Evolutionary conservation across 345 rosid species (phyloP), one percentile per base, ranked within the genome.

Genomic region (Populus deltoides): DNA sequence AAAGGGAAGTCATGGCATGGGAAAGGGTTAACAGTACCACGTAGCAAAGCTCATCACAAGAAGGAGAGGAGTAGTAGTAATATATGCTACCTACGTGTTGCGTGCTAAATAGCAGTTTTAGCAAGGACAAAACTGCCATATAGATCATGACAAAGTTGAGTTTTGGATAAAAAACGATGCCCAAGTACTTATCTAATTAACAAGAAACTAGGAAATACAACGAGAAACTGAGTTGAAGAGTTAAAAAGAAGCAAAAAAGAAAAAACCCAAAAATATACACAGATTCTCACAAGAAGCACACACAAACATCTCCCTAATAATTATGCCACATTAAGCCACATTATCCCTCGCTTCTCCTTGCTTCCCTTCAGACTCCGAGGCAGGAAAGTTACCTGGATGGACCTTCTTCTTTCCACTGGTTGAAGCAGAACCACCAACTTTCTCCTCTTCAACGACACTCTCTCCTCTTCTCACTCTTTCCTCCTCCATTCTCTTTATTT

Each of bases 401-500:
- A 81, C 73, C 66, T 62, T 70, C 1, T 43, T 68, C 5, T 66
- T 66, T 17, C 75, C 47, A 75, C 39, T 8, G 1, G 72, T 36
- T 3, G 63, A 33, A 75, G 51, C 33, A 31, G 17, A 31, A n/a
- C 8, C 84, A 49, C 68, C 78, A 38, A n/a, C 41, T 9, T 71
- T 49, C 68, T 74, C 13, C 47, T 39, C 55, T 35, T 62, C 69
- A 77, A 12, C 38, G 63, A 38, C n/a, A 6, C 18, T 12, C 5
- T 45, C 76, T 27, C 55, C 69, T 70, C 27, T 74, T 36, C 9
- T 36, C 15, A 1, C 69, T 78, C 70, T 75, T 29, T 78, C 77
- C 45, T 75, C 77, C 43, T 71, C 82, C 55, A 72, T 33, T 57
- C 68, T 82, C 74, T 82, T 82, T 82, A 82, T 15, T 39, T 75